Evolutionary conservation across 1,284 basidiomycete species (phyloP), one percentile per base, ranked within the genome.

Genomic region (Stereum hirsutum): DNA sequence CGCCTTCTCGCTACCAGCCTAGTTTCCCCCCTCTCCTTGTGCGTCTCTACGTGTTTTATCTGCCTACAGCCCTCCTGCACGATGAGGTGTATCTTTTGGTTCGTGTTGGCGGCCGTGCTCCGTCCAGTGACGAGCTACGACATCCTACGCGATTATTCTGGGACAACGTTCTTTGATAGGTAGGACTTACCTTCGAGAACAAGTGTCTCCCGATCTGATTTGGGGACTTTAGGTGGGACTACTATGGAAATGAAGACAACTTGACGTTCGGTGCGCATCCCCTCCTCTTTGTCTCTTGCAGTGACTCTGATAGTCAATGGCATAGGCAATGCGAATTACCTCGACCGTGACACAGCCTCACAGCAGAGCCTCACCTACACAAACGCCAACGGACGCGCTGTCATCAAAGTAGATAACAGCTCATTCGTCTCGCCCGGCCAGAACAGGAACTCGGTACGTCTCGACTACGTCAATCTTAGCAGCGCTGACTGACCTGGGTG

Each of bases 371-470:
- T 84, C n/a, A 70, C 75, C 3, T 81, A 72, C 52, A 57, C 27
- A 37, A 75, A 81, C 53, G 54, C 53, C 23, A 66, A 63, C 3
- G 75, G 75, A 5, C 65, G 74, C 46, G 78, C 74, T 1, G 69
- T 85, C 48, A 64, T 85, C 43, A 66, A 60, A 49, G 78, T 81
- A 12, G 79, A 81, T 56, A 78, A 80, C 51, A 60, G 64, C 1
- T 68, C 69, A 2, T 65, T 58, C 31, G 66, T 81, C 1, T 54
- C 65, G 1, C 63, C 58, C 36, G 70, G 68, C 45, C 52, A 68
- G 24, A 74, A 75, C 55, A 66, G 81, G 15, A 71, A 79, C 48
- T 72, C 78, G 5, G 76, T 82, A 43, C 52, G 69, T 57, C 32
- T 6, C 21, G 31, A 52, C 32, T 43, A 49, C n/a, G n/a, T n/a